Evolutionary conservation across 345 rosid species (phyloP), one percentile per base, ranked within the genome.

Genomic region (Leavenworthia alabamica): DNA sequence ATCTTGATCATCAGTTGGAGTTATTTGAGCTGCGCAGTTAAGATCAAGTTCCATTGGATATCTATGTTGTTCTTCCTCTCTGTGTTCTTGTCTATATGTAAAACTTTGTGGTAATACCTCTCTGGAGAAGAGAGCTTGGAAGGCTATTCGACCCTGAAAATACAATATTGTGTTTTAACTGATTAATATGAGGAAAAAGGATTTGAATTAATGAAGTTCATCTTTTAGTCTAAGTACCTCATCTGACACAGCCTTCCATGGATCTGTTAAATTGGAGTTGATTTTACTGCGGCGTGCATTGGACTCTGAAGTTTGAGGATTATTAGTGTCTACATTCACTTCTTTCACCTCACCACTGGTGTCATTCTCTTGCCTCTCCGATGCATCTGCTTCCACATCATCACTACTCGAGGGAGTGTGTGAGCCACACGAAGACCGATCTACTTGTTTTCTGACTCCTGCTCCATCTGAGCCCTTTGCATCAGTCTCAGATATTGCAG

Each of bases 341-440:
- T 75, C 94, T 77, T 83, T 73, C 4, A 75, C 49, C 39, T 78
- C 83, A 58, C 73, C 87, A 45, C 63, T 64, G 1, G 53, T 44
- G 53, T 37, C 82, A 42, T 80, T 75, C 48, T 82, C 86, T 32
- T 76, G 71, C 59, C 82, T 86, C 72, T 79, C 82, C 56, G 81
- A 71, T 40, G 79, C 84, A 64, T 88, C 82, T 0, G 82, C 83
- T 72, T 92, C 98, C 3, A 82, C 72, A 59, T 92, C 81, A 46
- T 92, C 98, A 69, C 93, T 83, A 77, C 93, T 82, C 13, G 94
- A 88, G 9, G 92, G 64, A 26, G 96, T 84, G 76, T 92, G 86
- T 43, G 98, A 92, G 40, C 90, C 96, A 70, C 98, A 85, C 0
- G 98, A 92, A 71, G 98, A 92, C n/a, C 95, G 82, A 41, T 89